phyloP scores from a whole-genome alignment of 768 basidiomycete species.

The Tulasnella calospora region DNA sequence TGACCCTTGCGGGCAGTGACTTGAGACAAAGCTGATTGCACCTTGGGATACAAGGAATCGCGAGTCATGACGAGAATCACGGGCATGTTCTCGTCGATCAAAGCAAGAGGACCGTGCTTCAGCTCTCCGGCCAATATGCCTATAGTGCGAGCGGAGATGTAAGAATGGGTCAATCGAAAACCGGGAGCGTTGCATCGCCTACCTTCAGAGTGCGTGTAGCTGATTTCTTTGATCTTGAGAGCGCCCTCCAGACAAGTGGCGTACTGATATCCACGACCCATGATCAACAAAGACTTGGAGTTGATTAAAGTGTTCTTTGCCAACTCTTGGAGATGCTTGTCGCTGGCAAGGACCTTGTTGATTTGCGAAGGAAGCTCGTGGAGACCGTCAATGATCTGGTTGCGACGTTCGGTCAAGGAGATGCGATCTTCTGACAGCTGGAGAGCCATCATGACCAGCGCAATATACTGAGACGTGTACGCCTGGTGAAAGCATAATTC shows the following conservation, averaged over 20 bases:
- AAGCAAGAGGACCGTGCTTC: slow-evolving; percentile 95
- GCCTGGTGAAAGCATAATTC: slow-evolving; percentile 47
- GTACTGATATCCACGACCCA: slow-evolving; percentile 98
- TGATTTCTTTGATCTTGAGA: slow-evolving; percentile 99
- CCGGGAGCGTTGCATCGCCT: slow-evolving; percentile 26
- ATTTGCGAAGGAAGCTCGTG: slow-evolving; percentile 88
- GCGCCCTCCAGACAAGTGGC: slow-evolving; percentile 98
- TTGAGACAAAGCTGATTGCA: slow-evolving; percentile 91
- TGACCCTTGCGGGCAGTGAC: slow-evolving; percentile 97
- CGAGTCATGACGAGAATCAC: slow-evolving; percentile 99
- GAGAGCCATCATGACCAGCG: slow-evolving; percentile 96
- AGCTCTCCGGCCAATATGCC: slow-evolving; percentile 97
- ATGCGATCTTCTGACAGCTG: slow-evolving; percentile 97
- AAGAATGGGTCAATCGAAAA: background rate
- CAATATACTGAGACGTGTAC: slow-evolving; percentile 98
- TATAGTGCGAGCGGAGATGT: slow-evolving; percentile 43
- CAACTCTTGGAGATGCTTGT: slow-evolving; percentile 70
- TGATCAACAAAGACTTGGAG: slow-evolving; percentile 85
- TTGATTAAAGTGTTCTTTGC: slow-evolving; percentile 69
- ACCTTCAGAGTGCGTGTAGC: slow-evolving; percentile 57
- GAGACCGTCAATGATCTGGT: slow-evolving; percentile 88
- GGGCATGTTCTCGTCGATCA: slow-evolving; percentile 98
- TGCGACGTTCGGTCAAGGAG: slow-evolving; percentile 82
- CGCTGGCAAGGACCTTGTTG: slow-evolving; percentile 76
- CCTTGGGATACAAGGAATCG: slow-evolving; percentile 97